Evolutionary conservation across 345 rosid genomes (phyloP).

Genomic region (Excoecaria agallocha): DNA sequence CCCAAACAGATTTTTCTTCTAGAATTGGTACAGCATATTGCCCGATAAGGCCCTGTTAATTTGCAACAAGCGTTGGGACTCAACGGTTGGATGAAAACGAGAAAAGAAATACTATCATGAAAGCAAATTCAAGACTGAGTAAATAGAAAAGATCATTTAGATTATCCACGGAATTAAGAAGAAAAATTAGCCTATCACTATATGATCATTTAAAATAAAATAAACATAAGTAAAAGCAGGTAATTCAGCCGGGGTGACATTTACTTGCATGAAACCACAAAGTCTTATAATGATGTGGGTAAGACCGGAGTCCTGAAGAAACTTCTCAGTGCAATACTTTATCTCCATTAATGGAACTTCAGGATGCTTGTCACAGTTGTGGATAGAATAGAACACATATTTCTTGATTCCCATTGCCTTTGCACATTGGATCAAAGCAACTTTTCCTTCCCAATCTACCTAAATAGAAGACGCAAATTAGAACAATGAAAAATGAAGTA

Average conservation of each 20-base stretch:
- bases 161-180: neutral
- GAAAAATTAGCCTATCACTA: no score
- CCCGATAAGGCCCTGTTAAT: constrained; percentile 74
- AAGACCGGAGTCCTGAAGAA: constrained; percentile 74
- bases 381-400: constrained; percentile 81
- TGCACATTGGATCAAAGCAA: constrained; percentile 94
- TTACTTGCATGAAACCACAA: constrained; percentile 98
- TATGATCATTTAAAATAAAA: no score
- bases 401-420: constrained; percentile 98
- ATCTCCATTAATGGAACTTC: constrained; percentile 98
- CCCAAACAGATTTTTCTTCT: constrained; percentile 98
- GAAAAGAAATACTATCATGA: neutral
- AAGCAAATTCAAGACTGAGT: constrained; percentile 1
- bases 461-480: constrained; percentile 47
- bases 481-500: neutral
- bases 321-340: constrained; percentile 91
- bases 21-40: constrained; percentile 95
- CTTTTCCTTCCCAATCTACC: constrained; percentile 99
- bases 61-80: constrained; percentile 14
- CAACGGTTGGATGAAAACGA: neutral
- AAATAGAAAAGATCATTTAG: constrained; percentile 3
- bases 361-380: constrained; percentile 96
- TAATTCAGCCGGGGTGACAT: constrained; percentile 8
- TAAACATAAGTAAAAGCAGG: neutral
- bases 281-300: constrained; percentile 62